Base-by-base conservation (phyloP, 352 stramenopile genomes). In the Phytophthora aleatoria region DNA sequence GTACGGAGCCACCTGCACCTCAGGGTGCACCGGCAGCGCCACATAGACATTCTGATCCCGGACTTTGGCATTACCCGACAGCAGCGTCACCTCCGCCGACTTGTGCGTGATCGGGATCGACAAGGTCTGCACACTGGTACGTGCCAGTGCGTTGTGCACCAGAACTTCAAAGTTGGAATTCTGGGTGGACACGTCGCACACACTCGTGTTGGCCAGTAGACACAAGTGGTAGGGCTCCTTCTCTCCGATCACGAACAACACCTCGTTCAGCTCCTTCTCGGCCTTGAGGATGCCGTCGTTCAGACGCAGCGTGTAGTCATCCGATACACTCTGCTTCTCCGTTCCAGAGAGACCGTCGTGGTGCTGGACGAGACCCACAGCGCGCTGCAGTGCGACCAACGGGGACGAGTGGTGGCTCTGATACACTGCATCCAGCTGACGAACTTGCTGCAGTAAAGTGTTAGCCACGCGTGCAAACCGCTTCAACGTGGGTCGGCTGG, bases 281-380 rank as follows among this genome's bases (percentile, higher is more conserved):
- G 81, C 81, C 9, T 85, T 63, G 4, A 89, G 63, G 47, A 94
- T 75, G 13, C 93, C 95, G 54, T 90, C 83, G 33, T 95, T 85
- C 33, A 99, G 80, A 38, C 90, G 82, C 49, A 98, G 89, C 2
- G 88, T 78, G 61, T 99, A 99, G 76, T 99, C 97, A 65, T 98
- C 84, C 0, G 95, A 85, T 1, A 99, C 97, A 38, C 85, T 85
- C 69, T 99, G 96, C 67, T 99, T 98, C 51, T 97, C 89, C 8
- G 96, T 99, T 50, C 97, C 97, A 3, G 92, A 95, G 5, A 99
- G 83, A 31, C 83, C 96, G 62, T 99, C 97, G 67, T 99, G 97
- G 73, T 99, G 97, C 79, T 98, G 96, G 1, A 92, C 84, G n/a
- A 99, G 77, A 11, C 91, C 95, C 15, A 98, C 71, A 11, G 90